Conservation (phyloP, 2,329 filamentous ascomycete species). For the Ophiostoma novo-ulmi region DNA sequence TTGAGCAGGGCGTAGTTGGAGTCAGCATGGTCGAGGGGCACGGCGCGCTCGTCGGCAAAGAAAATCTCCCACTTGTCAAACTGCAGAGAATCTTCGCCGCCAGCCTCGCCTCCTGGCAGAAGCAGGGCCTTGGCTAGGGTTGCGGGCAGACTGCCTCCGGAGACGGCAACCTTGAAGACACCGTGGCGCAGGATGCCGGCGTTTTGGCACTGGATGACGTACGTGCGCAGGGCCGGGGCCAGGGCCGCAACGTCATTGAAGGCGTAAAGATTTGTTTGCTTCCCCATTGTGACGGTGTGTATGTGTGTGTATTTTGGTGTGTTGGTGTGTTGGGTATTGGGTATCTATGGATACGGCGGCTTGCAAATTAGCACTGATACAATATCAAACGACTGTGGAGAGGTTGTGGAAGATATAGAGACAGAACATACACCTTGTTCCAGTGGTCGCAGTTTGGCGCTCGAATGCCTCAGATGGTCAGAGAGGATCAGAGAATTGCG, state of each 20-base stretch:
- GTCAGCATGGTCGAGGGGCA: slow-evolving; percentile 84
- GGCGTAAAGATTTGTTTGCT: slow-evolving; percentile 69
- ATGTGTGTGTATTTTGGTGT: background rate
- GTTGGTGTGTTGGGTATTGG: background rate
- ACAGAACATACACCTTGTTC: background rate
- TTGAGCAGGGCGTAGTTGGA: slow-evolving; percentile 92
- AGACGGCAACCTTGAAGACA: slow-evolving; percentile 86
- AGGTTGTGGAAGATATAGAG: background rate
- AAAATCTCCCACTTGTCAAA: slow-evolving; percentile 96
- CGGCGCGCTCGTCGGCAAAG: slow-evolving; percentile 95
- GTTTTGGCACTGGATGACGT: slow-evolving; percentile 76
- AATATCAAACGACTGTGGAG: background rate
- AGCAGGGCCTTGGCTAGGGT: slow-evolving; percentile 82
- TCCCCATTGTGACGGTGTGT: slow-evolving; percentile 44
- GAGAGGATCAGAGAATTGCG: background rate
- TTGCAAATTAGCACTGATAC: background rate
- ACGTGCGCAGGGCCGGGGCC: slow-evolving; percentile 70
- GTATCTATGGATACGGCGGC: background rate
- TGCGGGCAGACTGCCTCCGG: slow-evolving; percentile 86
- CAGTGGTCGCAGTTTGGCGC: background rate
- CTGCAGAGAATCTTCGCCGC: slow-evolving; percentile 58
- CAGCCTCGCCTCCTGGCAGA: slow-evolving; percentile 36
- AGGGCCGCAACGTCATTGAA: slow-evolving; percentile 67
- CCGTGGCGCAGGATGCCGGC: slow-evolving; percentile 73
- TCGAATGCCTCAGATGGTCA: background rate